Evolutionary conservation across 768 basidiomycete genomes (phyloP), one percentile per base, ranked within the genome.

Genomic region (Porphyrellus cyaneotinctus): DNA sequence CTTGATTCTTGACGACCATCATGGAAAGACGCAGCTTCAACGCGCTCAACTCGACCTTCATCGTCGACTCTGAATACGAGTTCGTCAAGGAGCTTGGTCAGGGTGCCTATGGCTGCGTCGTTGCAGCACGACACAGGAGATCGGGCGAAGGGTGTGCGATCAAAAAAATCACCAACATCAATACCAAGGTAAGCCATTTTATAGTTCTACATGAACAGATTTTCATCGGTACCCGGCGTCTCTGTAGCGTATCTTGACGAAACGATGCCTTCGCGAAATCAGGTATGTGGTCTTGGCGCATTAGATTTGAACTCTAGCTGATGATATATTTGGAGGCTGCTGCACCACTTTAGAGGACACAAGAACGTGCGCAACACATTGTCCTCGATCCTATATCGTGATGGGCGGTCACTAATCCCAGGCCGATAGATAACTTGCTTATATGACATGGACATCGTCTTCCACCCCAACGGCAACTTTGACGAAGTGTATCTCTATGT

Each of bases 381-480:
- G 47, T 54, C 35, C 11, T 53, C 24, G 32, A 14, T 14, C 42
- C 51, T 48, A 43, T 51, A 37, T 18, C 24, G 45, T 36, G 18
- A n/a, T 24, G 30, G 7, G 30, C 30, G 10, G 18, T 44, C 9
- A 20, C 50, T 64, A 45, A 66, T 49, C 14, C 10, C 26, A 11
- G 15, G n/a, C 26, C 14, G 36, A 51, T 66, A 95, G 92, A 95
- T 95, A 65, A 95, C 92, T 51, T 95, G 94, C 64, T 72, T 99
- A 41, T 99, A 98, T 65, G 97, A 98, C 67, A 94, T 98, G 91
- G 93, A 97, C 66, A 92, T 97, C 48, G 92, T 99, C 39, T 90
- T 95, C 69, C 90, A 93, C 59, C 83, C 92, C 17, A 85, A 80
- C 49, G 89, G 90, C 58, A 89, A 91, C 68, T 99, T 98, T 64